Evolutionary conservation across 2,329 filamentous ascomycete genomes (phyloP), one percentile per base, ranked within the genome.

Genomic region (Colletotrichum simmondsii): DNA sequence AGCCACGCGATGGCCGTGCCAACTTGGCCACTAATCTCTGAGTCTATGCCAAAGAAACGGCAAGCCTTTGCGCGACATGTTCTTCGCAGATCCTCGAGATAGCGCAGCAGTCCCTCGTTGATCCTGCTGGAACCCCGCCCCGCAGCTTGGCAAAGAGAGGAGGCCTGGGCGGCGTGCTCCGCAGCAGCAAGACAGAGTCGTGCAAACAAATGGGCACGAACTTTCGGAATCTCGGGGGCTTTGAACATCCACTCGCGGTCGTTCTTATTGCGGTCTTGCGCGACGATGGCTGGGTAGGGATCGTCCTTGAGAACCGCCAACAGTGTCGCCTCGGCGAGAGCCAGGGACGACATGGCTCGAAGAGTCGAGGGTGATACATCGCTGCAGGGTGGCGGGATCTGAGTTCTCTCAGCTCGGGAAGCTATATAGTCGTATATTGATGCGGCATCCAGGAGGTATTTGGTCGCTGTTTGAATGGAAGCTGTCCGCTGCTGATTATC

Each of bases 161-260:
- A 81, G 11, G 95, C 94, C 79, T 93, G 92, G 30, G 92, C 90
- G 1, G 95, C 95, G 81, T 98, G 95, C 76, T 98, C 95, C 0
- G 94, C 92, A 0, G 95, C 94, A 0, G 95, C 94, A 12, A 98
- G 88, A 80, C 95, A 98, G 8, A 98, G 86, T 1, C 96, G 89
- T 2, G 95, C 95, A 79, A 97, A 97, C 2, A 99, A 87, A 78
- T 97, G 92, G 10, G 95, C 95, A 59, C 96, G 92, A 22, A 98
- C 95, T 79, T 96, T 95, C 35, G 95, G 93, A 61, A 98, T 94
- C 63, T 95, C 91, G 0, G 96, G 95, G 0, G 95, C 90, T 78
- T 93, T 94, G 81, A 97, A 97, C 95, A 98, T 98, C 96, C 96
- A 99, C 76, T 98, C 96, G 74, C 90, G 95, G 81, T 95, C 95